Base-by-base conservation (phyloP, 2,329 filamentous ascomycete genomes). In the Ophiostoma himal-ulmi region DNA sequence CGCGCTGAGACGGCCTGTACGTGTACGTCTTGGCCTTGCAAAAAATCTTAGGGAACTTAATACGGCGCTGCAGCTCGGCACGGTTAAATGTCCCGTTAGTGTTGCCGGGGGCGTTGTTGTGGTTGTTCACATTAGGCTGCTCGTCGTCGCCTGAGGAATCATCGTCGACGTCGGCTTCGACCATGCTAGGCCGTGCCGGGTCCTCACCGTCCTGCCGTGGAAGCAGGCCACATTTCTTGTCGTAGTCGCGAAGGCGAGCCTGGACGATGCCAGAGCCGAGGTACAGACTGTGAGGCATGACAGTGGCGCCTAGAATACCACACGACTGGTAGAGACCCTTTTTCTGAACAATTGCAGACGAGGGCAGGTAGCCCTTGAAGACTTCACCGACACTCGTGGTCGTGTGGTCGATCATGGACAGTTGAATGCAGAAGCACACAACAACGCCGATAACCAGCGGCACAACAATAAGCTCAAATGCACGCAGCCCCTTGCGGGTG, bases 291-390 rank as follows among this genome's bases (percentile, higher is more conserved):
- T 90, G 88, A 5, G 88, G 88, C 88, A 91, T 90, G 34, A 91
- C 89, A 0, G 91, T 93, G 3, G 91, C 91, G 1, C 91, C 91
- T 0, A 93, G 82, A 71, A 93, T 93, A 68, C 91, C 91, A 73
- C 91, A 93, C 1, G 90, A 86, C 78, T 91, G 88, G 76, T 91
- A 91, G 0, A 80, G 74, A 79, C 84, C 89, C 75, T 87, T 75
- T 1, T 84, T 82, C 76, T 90, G 79, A 0, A 89, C 79, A 1
- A 91, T 77, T 3, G 84, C 82, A 60, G 80, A 79, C 0, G 88
- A 90, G 0, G 89, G 89, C 22, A 91, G 77, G 74, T 89, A 91
- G 22, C 89, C 89, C 48, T 79, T 80, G 76, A 91, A 88, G 1
- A 91, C 87, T 20, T 89, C 82, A 0, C 85, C 85, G 0, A 86